Percentiles rank a stretch among this genome's conserved stretches.
phyloP scores from a whole-genome alignment of 2,329 filamentous ascomycete species.

The Chrysoporthe cubensis region DNA sequence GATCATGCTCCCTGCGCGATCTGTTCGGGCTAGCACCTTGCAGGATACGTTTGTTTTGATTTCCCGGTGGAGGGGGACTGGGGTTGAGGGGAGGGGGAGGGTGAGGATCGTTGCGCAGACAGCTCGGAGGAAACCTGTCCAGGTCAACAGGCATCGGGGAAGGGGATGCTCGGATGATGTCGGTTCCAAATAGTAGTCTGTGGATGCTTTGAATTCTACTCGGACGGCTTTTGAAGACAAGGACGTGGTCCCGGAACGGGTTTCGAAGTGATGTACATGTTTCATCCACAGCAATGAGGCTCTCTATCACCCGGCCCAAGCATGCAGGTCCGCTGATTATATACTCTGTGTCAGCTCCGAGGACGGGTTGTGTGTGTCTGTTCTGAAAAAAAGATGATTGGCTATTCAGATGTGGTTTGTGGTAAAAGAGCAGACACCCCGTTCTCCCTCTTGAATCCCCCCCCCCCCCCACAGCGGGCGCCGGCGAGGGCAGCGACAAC shows the following conservation, averaged over 20 bases:
- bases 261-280: background rate
- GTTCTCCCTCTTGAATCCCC: background rate
- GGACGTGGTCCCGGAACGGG: background rate
- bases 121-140: background rate
- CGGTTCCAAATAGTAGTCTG: constrained; percentile 1
- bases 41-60: constrained; percentile 23
- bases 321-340: too few species aligned
- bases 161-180: background rate
- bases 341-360: too few species aligned
- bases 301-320: background rate
- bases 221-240: background rate
- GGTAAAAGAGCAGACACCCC: background rate
- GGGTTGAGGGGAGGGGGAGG: too few species aligned
- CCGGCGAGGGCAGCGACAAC: too few species aligned
- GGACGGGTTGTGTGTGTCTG: too few species aligned
- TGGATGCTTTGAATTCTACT: constrained; percentile 11
- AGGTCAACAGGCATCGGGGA: background rate
- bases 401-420: too few species aligned
- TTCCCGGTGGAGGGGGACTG: background rate
- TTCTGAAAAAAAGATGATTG: too few species aligned
- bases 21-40: constrained; percentile 16
- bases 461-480: background rate
- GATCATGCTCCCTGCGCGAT: too few species aligned
- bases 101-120: background rate
- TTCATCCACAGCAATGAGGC: too few species aligned